phyloP scores from a whole-genome alignment of 1,284 basidiomycete genomes.

The Trametes hirsuta region DNA sequence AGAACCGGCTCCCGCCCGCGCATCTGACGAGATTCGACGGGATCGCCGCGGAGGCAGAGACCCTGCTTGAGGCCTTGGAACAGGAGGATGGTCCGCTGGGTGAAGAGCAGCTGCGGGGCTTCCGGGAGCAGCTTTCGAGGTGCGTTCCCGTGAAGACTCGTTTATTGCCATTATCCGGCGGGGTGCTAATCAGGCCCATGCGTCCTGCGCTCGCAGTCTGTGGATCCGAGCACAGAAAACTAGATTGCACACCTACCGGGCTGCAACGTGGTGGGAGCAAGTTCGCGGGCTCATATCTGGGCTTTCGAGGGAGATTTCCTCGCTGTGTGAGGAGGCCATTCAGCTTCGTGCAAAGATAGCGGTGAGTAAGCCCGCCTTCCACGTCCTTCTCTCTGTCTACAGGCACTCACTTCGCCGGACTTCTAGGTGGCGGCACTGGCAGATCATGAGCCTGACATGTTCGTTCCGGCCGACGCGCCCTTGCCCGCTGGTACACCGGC shows the following conservation, averaged over 20 bases:
- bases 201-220: background rate
- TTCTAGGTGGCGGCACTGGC: no score
- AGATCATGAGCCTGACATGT: no score
- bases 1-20: background rate
- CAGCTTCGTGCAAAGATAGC: background rate
- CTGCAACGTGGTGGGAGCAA: background rate
- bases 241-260: background rate
- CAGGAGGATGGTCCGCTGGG: background rate
- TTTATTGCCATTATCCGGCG: background rate
- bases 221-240: background rate
- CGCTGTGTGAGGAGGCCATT: background rate
- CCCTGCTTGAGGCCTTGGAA: background rate
- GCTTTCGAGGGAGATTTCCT: background rate
- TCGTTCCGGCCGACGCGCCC: no score
- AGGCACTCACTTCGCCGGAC: no score
- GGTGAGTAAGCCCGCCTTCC: no score
- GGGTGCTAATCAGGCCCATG: background rate
- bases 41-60: background rate
- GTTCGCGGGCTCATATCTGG: background rate
- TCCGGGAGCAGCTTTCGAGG: background rate
- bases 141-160: background rate
- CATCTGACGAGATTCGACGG: background rate
- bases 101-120: background rate
- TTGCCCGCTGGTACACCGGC: no score
- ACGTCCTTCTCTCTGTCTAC: no score